Evolutionary conservation across 2,329 filamentous ascomycete species (phyloP).

Genomic region (Diaporthe nobilis): DNA sequence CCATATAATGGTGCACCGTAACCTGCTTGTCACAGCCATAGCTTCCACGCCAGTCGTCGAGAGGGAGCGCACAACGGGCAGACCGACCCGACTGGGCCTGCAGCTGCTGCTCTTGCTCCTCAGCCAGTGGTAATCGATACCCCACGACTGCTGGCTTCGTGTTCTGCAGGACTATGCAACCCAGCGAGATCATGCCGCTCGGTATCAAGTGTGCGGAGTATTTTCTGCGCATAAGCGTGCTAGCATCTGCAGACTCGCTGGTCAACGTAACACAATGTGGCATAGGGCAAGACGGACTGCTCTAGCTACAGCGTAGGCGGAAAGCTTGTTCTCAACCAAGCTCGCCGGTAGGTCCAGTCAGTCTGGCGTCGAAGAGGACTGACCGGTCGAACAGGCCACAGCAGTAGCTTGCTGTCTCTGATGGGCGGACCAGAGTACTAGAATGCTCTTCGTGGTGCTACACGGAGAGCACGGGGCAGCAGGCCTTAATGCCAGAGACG

Average conservation of each 20-base stretch:
- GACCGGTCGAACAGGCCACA: slow-evolving; percentile 17
- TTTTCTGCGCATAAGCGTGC: background rate
- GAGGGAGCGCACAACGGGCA: background rate
- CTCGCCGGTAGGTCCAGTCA: background rate
- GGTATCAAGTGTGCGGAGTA: background rate
- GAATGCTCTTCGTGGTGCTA: background rate
- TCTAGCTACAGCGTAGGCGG: slow-evolving; percentile 8
- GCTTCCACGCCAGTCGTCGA: background rate
- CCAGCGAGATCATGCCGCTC: slow-evolving; percentile 3
- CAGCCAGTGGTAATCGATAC: background rate
- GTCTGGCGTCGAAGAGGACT: background rate
- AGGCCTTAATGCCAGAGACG: background rate
- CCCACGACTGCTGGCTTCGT: background rate
- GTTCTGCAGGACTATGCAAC: background rate
- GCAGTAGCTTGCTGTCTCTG: slow-evolving; percentile 20
- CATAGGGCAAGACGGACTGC: background rate
- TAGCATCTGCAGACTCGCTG: background rate
- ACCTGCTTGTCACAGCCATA: background rate
- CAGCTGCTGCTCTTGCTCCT: background rate
- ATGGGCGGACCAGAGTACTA: background rate
- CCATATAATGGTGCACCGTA: background rate
- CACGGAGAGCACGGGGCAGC: background rate
- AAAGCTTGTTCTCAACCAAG: slow-evolving; percentile 24
- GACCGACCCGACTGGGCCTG: background rate
- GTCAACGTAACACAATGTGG: slow-evolving; percentile 15